Evolutionary conservation across 202 grass and related monocot genomes (phyloP), one percentile per base, ranked within the genome.

Genomic region (Digitaria exilis): DNA sequence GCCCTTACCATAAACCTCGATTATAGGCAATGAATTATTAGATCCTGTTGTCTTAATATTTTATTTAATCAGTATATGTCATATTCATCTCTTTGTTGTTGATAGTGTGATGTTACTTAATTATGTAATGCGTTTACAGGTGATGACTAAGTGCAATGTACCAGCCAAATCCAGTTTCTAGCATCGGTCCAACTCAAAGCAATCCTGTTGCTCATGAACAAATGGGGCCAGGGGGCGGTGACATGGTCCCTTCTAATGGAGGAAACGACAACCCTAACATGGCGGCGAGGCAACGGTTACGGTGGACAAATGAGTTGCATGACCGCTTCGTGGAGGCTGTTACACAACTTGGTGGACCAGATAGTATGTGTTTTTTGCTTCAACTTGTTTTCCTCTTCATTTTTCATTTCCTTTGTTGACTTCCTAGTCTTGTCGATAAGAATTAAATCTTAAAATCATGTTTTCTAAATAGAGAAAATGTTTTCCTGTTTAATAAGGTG

Each of bases 241-340:
- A 7, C 62, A 85, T 69, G 71, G 82, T 45, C 50, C 82, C 82
- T 56, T 60, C 25, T 64, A 82, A 80, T 76, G 86, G 81, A 49
- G 74, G 56, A 18, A 90, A 72, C 63, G 82, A 39, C 45, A 86
- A 73, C 82, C 15, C 87, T 79, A 93, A 82, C 51, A 65, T 79
- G 62, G 81, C 77, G 34, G 80, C 75, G 35, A 92, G 91, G 39
- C 94, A 93, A 73, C 84, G 91, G 31, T 81, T 93, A 66, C 87
- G 91, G 25, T 93, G 94, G 94, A 97, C 94, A 73, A 77, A 89
- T 85, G 94, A 97, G 66, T 88, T 97, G 44, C 91, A 97, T 83
- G 91, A 97, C 1, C 91, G 54, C 13, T 97, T 97, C 73, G 91
- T 97, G 49, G 94, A 89, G 72, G 89, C 91, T 46, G 94, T 93